Evolutionary conservation across 139 green algal species (phyloP).

Genomic region (Tetraselmis striata): DNA sequence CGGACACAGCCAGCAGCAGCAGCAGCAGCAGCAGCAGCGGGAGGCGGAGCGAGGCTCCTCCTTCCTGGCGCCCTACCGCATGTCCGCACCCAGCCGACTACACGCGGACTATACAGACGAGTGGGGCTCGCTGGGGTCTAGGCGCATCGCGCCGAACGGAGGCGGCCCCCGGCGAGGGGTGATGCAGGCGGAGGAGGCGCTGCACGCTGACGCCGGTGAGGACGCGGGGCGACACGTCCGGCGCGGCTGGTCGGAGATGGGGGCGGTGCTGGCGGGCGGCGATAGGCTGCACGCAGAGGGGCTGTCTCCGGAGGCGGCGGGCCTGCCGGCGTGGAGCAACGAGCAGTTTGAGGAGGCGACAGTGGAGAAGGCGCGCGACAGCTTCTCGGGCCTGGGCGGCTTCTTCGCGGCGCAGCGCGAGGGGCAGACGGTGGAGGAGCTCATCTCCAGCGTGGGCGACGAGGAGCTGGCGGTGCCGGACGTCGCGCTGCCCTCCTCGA

Average conservation of each 20-base stretch:
- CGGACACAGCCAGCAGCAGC: not conserved
- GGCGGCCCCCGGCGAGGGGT: not conserved
- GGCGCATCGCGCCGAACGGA: not conserved
- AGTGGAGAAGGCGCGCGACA: not conserved
- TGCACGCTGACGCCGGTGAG: too few species aligned
- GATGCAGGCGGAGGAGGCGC: too few species aligned
- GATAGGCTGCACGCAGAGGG: not conserved
- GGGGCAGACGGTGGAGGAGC: not conserved
- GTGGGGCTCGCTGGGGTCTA: too few species aligned
- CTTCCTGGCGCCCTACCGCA: too few species aligned
- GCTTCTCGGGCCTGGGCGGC: not conserved
- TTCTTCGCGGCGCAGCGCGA: not conserved
- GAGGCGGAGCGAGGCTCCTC: not conserved
- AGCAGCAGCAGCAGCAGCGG: not conserved
- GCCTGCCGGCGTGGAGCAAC: not conserved
- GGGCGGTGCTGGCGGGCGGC: not conserved
- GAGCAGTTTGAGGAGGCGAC: not conserved
- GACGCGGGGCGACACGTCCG: too few species aligned
- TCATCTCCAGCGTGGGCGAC: not conserved
- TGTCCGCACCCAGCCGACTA: too few species aligned
- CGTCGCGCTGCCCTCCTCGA: not conserved
- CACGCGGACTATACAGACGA: too few species aligned
- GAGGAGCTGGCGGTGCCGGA: not conserved
- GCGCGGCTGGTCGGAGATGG: not conserved
- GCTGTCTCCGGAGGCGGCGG: not conserved